Percentiles rank a stretch among this genome's conserved stretches.
Evolutionary conservation across 176 grass and related monocot genomes (phyloP).

Genomic region (Miscanthus lutarioriparius): DNA sequence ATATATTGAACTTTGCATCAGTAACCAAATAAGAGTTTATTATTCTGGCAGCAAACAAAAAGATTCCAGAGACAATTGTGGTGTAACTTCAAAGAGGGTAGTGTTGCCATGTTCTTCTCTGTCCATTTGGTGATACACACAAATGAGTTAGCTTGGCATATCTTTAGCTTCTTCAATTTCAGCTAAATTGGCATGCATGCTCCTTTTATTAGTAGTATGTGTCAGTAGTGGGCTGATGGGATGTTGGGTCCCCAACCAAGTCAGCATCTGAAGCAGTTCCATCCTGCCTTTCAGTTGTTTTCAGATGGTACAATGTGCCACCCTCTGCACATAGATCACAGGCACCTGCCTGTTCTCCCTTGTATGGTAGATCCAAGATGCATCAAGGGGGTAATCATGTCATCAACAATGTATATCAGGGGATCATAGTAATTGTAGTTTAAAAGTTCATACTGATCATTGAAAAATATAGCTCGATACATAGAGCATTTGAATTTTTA

Average conservation of each 20-base stretch:
- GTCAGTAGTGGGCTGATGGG: background rate
- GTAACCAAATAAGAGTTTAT: background rate
- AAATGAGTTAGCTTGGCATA: background rate
- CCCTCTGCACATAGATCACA: background rate
- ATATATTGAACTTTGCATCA: slow-evolving; percentile 2
- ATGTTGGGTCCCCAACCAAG: background rate
- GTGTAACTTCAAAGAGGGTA: slow-evolving; percentile 3
- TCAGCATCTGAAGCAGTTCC: background rate
- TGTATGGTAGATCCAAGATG: slow-evolving; percentile 1
- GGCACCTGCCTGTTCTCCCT: background rate
- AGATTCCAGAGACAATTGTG: background rate
- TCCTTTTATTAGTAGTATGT: background rate
- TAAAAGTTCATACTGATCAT: background rate
- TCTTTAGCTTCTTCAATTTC: background rate
- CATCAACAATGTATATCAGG: background rate
- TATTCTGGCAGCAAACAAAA: background rate
- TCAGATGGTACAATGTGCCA: background rate
- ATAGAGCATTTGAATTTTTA: background rate
- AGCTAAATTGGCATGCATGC: background rate
- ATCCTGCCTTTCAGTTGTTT: too few species aligned
- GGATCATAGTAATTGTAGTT: background rate
- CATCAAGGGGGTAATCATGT: background rate
- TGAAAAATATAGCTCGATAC: background rate
- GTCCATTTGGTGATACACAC: background rate
- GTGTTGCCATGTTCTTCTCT: background rate